Percentiles rank a stretch among this genome's conserved stretches.
These are phyloP conservation scores for Cyclotella atomus DNA, from an alignment of 108 stramenopile genomes.

Conservation along the genomic window DNA sequence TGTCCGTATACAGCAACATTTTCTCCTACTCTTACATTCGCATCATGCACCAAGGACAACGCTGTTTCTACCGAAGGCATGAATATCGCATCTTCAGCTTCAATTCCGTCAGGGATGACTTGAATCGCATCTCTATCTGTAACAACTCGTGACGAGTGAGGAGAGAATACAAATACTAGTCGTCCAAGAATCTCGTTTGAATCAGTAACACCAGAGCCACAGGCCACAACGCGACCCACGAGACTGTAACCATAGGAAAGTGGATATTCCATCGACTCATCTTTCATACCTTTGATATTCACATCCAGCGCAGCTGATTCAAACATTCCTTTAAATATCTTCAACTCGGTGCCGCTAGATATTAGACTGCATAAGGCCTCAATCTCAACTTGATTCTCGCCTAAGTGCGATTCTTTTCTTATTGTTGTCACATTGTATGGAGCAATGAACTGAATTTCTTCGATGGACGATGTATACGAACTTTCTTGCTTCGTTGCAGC, in stretches of 20 bases:
- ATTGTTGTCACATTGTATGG: conserved; percentile 65
- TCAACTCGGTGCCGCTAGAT: conserved; percentile 92
- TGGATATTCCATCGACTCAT: conserved; percentile 86
- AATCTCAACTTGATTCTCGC: conserved; percentile 68
- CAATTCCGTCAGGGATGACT: conserved; percentile 85
- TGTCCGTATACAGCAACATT: conserved; percentile 90
- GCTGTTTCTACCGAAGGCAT: conserved; percentile 96
- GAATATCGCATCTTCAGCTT: conserved; percentile 90
- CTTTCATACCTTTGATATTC: conserved; percentile 87
- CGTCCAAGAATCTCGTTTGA: conserved; percentile 59
- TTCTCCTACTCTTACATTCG: conserved; percentile 83
- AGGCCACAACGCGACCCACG: conserved; percentile 76
- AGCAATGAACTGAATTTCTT: conserved; percentile 73
- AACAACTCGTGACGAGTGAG: conserved; percentile 83
- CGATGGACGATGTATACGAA: neutral
- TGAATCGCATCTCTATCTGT: conserved; percentile 70
- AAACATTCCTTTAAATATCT: conserved; percentile 88
- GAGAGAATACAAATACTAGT: conserved; percentile 85
- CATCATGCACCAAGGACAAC: conserved; percentile 90
- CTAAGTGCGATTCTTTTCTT: conserved; percentile 38
- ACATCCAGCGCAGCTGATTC: conserved; percentile 83
- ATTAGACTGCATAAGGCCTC: conserved; percentile 83
- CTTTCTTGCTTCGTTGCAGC: neutral
- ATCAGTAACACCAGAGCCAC: conserved; percentile 69
- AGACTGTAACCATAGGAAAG: conserved; percentile 89